Base-by-base conservation (phyloP, 2,329 filamentous ascomycete genomes). In the Lachnum nothofagi region DNA sequence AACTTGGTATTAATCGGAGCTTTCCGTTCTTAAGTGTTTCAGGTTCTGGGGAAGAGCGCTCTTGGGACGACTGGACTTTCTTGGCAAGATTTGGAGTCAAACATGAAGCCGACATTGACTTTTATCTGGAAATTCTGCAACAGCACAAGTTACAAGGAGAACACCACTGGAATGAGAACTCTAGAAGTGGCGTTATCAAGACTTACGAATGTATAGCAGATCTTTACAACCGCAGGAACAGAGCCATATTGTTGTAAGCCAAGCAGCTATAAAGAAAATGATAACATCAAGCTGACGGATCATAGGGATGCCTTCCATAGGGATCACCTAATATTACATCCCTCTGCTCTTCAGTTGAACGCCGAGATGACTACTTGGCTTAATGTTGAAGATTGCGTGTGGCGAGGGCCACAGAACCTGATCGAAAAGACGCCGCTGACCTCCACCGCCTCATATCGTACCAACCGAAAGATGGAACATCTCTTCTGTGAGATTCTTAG, bases 161-260 rank as follows among this genome's bases (percentile, higher is more conserved):
- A 5, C 31, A 17, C 6, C 4, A 27, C 45, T 56, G 51, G 53
- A 29, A 37, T 12, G 17, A 25, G 4, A 27, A 42, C 12, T 39
- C 33, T 22, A 44, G 46, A 35, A 42, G 17, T 22, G 27, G 34
- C 5, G 53, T 58, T 16, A n/a, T 58, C 6, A 52, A 49, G 19
- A 51, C 49, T 16, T 58, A 58, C 25, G 51, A 52, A 48, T 17
- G 31, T 3, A 54, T 58, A 25, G 39, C 53, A 25, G 48, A 53
- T 19, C 22, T 53, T 25, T 54, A 22, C n/a, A 52, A 27, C 17
- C 49, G 48, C 19, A 51, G 17, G 12, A 33, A 47, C 31, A 39
- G 31, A 27, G 34, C 42, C 2, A 19, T 5, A 10, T 10, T 53
- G 20, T 5, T 44, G 53, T 55, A 44, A 55, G 53, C 42, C 7